phyloP scores from a whole-genome alignment of 2,329 filamentous ascomycete species.

The Fusarium sp. region DNA sequence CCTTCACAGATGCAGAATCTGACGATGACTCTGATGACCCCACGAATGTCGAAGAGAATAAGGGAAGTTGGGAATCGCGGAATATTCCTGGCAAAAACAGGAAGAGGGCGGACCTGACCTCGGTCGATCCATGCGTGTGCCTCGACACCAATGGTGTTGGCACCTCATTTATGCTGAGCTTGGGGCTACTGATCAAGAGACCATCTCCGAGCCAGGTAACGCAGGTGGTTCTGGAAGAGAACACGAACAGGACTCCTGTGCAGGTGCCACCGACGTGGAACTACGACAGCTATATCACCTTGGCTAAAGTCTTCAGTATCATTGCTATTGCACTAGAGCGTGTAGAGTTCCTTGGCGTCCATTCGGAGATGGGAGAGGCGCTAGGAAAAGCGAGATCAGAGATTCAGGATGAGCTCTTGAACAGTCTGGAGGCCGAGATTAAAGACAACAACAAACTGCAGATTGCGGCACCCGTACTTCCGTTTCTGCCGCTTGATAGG shows the following conservation, averaged over 20 bases:
- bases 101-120: neutral
- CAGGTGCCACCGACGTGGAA: neutral
- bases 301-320: neutral
- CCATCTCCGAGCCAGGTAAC: neutral
- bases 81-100: neutral
- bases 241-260: neutral
- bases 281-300: neutral
- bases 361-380: neutral
- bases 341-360: neutral
- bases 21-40: neutral
- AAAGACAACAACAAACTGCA: neutral
- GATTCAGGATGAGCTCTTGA: neutral
- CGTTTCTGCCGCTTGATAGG: neutral
- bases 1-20: neutral
- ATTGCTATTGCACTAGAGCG: neutral
- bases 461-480: neutral
- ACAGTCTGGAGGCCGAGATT: neutral
- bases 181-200: neutral
- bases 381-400: neutral
- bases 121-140: neutral
- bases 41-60: neutral
- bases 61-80: neutral
- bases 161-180: neutral
- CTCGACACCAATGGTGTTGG: neutral
- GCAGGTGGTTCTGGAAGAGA: neutral